Conservation (phyloP, 2,329 filamentous ascomycete species). For the Aureobasidium vineae region DNA sequence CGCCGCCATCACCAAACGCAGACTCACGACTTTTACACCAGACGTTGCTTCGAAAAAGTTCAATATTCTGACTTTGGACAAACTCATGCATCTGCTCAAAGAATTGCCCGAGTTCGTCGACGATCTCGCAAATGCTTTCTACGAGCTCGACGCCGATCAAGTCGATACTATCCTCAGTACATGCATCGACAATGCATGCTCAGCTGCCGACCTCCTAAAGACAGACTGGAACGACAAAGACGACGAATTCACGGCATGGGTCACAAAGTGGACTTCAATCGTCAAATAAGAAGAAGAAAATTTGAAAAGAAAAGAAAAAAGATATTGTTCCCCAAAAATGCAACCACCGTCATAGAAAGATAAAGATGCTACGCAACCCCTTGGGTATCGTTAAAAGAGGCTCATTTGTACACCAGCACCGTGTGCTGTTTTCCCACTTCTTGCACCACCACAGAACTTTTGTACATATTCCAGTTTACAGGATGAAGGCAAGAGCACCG, state of each 20-base stretch:
- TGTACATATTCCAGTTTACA: neutral
- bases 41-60: conserved; percentile 39
- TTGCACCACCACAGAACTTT: neutral
- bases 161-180: conserved; percentile 60
- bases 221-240: conserved; percentile 62
- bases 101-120: conserved; percentile 66
- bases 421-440: conserved; percentile 12
- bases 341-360: neutral
- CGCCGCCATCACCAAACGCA: conserved; percentile 66
- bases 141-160: conserved; percentile 60
- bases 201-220: conserved; percentile 55
- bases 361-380: conserved; percentile 3
- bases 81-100: conserved; percentile 56
- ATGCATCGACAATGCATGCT: conserved; percentile 61
- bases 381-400: conserved; percentile 23
- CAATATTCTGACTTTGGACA: conserved; percentile 49
- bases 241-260: conserved; percentile 80
- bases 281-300: conserved; percentile 27
- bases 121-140: conserved; percentile 69
- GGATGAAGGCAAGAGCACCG: conserved; percentile 23
- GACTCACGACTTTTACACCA: conserved; percentile 58
- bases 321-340: neutral
- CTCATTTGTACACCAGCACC: neutral
- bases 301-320: neutral
- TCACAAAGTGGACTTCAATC: conserved; percentile 53